These are phyloP conservation scores for Beauveria asiatica DNA, from an alignment of 2,329 filamentous ascomycete genomes.

Conservation along the genomic window DNA sequence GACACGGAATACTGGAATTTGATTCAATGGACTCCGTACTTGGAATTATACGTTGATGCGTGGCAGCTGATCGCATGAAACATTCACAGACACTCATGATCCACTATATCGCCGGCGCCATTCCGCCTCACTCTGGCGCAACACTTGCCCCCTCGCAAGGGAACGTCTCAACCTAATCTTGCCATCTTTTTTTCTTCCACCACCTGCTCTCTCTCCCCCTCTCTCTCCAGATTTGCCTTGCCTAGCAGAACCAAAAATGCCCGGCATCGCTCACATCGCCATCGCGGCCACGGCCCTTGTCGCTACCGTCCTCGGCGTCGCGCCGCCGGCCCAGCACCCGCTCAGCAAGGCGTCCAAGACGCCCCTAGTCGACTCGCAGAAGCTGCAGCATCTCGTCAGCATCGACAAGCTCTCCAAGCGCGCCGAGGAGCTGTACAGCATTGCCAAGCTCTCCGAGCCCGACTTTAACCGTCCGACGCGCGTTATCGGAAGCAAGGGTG, in stretches of 20 bases:
- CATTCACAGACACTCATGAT: not conserved
- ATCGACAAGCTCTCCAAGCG: constrained; percentile 47
- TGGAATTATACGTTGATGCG: not conserved
- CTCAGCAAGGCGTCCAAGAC: constrained; percentile 15
- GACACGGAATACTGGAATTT: too few species aligned
- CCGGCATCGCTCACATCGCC: not conserved
- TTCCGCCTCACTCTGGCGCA: not conserved
- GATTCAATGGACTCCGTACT: too few species aligned
- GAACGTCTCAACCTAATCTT: not conserved
- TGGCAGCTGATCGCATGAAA: not conserved
- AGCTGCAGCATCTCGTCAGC: constrained; percentile 49
- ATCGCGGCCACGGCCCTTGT: not conserved
- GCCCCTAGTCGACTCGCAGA: constrained; percentile 43
- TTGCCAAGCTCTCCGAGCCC: constrained; percentile 49
- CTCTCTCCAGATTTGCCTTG: too few species aligned
- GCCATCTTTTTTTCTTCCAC: not conserved
- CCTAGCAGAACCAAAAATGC: not conserved
- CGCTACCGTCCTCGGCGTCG: not conserved
- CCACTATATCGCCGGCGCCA: not conserved
- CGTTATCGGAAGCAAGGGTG: constrained; percentile 60
- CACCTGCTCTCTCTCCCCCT: not conserved
- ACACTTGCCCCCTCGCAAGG: not conserved
- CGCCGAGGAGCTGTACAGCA: constrained; percentile 52
- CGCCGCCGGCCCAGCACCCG: not conserved
- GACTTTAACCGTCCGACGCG: constrained; percentile 62